Percentiles rank a stretch among this genome's conserved stretches.
Evolutionary conservation across 306 rosid genomes (phyloP).

Genomic region (Prunus mume): DNA sequence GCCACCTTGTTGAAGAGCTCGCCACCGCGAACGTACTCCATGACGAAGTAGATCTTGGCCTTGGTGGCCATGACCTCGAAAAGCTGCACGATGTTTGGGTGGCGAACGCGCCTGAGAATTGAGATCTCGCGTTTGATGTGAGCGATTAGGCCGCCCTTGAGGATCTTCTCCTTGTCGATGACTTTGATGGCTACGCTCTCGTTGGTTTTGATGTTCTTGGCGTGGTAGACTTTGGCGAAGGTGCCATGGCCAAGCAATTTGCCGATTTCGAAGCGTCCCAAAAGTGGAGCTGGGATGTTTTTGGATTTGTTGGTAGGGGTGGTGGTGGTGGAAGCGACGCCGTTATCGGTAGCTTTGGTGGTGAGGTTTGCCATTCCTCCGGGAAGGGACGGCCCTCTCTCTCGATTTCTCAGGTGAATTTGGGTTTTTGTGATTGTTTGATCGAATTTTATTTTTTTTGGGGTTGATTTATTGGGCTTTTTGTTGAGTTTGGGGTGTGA

Average conservation of each 20-base stretch:
- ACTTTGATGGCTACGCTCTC: slow-evolving; percentile 87
- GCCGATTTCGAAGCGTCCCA: slow-evolving; percentile 81
- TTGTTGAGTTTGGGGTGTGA: neutral
- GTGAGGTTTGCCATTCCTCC: slow-evolving; percentile 5
- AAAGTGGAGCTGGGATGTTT: slow-evolving; percentile 31
- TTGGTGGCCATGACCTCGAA: slow-evolving; percentile 97
- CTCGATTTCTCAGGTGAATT: neutral
- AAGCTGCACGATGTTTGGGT: slow-evolving; percentile 87
- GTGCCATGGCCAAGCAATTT: slow-evolving; percentile 91
- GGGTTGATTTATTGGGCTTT: neutral
- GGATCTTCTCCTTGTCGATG: slow-evolving; percentile 88
- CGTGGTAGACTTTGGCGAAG: slow-evolving; percentile 85
- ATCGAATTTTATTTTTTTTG: neutral
- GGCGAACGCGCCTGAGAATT: slow-evolving; percentile 91
- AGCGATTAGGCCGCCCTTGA: slow-evolving; percentile 72
- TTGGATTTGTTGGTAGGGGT: slow-evolving; percentile 38
- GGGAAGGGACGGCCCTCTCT: neutral
- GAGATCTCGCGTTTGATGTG: slow-evolving; percentile 98
- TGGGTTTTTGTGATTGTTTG: neutral
- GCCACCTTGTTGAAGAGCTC: slow-evolving; percentile 96
- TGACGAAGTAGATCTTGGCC: slow-evolving; percentile 84
- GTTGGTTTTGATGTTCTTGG: slow-evolving; percentile 59
- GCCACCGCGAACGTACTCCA: slow-evolving; percentile 93
- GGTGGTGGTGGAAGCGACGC: neutral
- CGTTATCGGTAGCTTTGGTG: slow-evolving; percentile 6